A percentile compares a stretch with the other conserved stretches of the same genome.
phyloP scores from a whole-genome alignment of 768 basidiomycete genomes.

The Mycena vulgaris region DNA sequence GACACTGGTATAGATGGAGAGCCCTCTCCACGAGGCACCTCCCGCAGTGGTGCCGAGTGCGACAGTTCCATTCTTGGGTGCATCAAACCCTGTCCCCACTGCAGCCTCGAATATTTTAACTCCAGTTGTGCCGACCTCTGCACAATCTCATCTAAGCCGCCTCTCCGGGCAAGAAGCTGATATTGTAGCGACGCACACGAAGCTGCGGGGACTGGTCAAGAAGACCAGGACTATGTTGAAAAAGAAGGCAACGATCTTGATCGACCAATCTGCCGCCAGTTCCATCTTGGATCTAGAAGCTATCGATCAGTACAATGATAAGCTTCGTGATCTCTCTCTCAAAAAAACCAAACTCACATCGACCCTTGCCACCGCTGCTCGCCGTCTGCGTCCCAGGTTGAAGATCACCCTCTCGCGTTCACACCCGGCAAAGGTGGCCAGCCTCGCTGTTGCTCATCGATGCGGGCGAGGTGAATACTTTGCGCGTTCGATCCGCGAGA shows the following conservation, averaged over 20 bases:
- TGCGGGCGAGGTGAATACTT: conserved; percentile 21
- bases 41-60: too few species aligned
- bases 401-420: background rate
- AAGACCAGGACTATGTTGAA: background rate
- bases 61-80: too few species aligned
- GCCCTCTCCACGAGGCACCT: too few species aligned
- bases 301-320: conserved; percentile 16
- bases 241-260: background rate
- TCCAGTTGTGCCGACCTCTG: background rate
- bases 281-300: conserved; percentile 19
- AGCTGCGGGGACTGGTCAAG: background rate
- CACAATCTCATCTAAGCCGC: background rate
- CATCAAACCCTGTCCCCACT: background rate
- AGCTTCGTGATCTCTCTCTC: background rate
- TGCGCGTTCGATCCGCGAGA: conserved; percentile 6
- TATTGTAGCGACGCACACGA: background rate
- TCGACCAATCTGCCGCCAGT: background rate
- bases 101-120: background rate
- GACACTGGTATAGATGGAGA: too few species aligned
- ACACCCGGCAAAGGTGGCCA: background rate
- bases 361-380: background rate
- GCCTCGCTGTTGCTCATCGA: background rate
- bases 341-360: background rate
- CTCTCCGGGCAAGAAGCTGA: background rate
- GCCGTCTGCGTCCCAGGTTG: background rate